A percentile compares a stretch with the other conserved stretches of the same genome.
Conservation (phyloP, 352 stramenopile genomes). For the Phytophthora kernoviae region DNA sequence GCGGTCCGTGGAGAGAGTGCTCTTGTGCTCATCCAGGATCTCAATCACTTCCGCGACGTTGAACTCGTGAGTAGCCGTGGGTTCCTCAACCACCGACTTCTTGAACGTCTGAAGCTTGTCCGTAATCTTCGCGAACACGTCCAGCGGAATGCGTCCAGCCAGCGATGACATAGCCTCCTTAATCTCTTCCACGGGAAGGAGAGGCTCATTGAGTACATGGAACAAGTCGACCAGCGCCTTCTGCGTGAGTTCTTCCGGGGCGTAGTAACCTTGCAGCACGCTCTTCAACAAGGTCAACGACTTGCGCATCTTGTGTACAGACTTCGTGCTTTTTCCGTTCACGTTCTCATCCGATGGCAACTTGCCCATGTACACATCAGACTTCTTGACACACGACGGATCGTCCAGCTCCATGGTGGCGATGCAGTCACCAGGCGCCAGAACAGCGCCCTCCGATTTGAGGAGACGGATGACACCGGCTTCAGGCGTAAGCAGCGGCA, state of each 20-base stretch:
- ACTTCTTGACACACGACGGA: conserved; percentile 95
- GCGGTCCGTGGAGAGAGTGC: conserved; percentile 52
- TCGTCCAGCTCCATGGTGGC: conserved; percentile 98
- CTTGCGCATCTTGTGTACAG: conserved; percentile 71
- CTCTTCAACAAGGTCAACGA: conserved; percentile 89
- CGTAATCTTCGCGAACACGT: conserved; percentile 91
- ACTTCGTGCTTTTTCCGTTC: conserved; percentile 48
- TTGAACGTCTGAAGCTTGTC: conserved; percentile 82
- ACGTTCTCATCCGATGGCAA: conserved; percentile 51
- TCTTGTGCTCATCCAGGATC: conserved; percentile 74
- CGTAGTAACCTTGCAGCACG: conserved; percentile 95
- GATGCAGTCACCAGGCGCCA: conserved; percentile 96
- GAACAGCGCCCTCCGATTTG: conserved; percentile 95
- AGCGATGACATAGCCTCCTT: conserved; percentile 97
- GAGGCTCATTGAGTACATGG: conserved; percentile 56
- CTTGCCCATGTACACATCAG: conserved; percentile 91
- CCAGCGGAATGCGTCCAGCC: conserved; percentile 94
- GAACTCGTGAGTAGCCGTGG: conserved; percentile 44
- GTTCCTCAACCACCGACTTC: conserved; percentile 40
- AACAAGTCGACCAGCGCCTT: conserved; percentile 90
- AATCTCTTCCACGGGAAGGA: conserved; percentile 94
- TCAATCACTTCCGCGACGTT: conserved; percentile 55
- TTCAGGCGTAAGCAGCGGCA: conserved; percentile 98
- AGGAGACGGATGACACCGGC: conserved; percentile 94
- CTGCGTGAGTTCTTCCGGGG: conserved; percentile 83